Conservation (phyloP, 2,329 filamentous ascomycete species). For the Fusarium robinianum region DNA sequence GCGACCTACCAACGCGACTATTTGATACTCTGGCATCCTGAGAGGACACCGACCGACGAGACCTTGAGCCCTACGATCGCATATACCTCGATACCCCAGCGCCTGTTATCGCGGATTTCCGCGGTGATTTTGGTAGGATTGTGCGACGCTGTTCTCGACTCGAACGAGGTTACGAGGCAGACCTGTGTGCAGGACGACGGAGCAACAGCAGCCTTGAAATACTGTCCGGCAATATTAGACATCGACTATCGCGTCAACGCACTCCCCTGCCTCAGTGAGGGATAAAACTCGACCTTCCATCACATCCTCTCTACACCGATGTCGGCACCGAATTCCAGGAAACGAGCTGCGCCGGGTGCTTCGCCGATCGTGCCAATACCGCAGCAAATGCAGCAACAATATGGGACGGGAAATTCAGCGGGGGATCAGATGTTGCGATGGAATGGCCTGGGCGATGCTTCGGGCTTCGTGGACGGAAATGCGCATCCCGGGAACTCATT, state of each 20-base stretch:
- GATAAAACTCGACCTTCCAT: slow-evolving; percentile 17
- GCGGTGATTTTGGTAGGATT: no score
- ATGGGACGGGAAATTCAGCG: slow-evolving; percentile 51
- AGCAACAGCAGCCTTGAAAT: slow-evolving; percentile 17
- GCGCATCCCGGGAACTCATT: slow-evolving; percentile 44
- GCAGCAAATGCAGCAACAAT: slow-evolving; percentile 54
- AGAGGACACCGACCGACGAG: slow-evolving; percentile 17
- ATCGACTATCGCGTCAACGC: slow-evolving; percentile 22
- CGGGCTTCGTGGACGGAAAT: slow-evolving; percentile 44
- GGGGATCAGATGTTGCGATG: slow-evolving; percentile 54
- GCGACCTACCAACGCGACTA: slow-evolving; percentile 15
- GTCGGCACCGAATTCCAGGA: slow-evolving; percentile 62
- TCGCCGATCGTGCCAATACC: slow-evolving; percentile 63
- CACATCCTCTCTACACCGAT: slow-evolving; percentile 39
- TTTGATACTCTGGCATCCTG: slow-evolving; percentile 4
- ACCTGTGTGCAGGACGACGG: slow-evolving; percentile 9
- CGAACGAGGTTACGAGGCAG: slow-evolving; percentile 19
- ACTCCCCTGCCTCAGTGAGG: slow-evolving; percentile 15
- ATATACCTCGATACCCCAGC: slow-evolving; percentile 17
- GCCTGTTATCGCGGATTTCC: no score
- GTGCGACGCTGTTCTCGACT: slow-evolving; percentile 4
- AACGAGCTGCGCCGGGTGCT: slow-evolving; percentile 74
- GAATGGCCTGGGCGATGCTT: slow-evolving; percentile 46
- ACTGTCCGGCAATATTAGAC: slow-evolving; percentile 24
- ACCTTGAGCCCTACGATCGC: slow-evolving; percentile 11